A percentile compares a stretch with the other conserved stretches of the same genome.
Conservation (phyloP, 192 early-diverging fungal genomes). For the Backusella sp. region DNA sequence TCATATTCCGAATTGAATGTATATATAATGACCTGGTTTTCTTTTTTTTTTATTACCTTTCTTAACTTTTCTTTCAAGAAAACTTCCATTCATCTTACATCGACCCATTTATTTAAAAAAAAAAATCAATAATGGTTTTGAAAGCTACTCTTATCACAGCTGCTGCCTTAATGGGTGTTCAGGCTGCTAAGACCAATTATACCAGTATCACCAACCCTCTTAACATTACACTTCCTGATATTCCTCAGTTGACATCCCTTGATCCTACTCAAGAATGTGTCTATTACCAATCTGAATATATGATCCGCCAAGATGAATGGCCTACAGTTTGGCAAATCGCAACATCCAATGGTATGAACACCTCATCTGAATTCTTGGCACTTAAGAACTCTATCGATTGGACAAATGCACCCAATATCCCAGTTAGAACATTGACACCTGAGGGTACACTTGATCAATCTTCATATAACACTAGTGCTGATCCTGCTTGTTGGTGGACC, state of each 20-base stretch:
- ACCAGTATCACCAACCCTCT: conserved; percentile 9
- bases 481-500: conserved; percentile 42
- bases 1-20: not conserved
- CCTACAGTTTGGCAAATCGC: conserved; percentile 15
- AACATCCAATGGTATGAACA: conserved; percentile 18
- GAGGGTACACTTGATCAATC: conserved; percentile 22
- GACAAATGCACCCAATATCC: conserved; percentile 32
- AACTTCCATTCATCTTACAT: not conserved
- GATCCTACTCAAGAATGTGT: conserved; percentile 23
- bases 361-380: conserved; percentile 30
- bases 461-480: conserved; percentile 8
- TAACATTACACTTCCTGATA: conserved; percentile 32
- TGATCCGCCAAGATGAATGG: conserved; percentile 11
- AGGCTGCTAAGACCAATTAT: conserved; percentile 10
- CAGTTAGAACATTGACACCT: conserved; percentile 20
- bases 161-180: not conserved
- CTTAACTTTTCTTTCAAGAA: not conserved
- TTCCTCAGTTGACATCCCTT: conserved; percentile 29
- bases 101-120: not conserved
- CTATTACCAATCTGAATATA: conserved; percentile 10
- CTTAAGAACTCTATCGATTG: conserved; percentile 41
- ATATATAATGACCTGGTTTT: not conserved
- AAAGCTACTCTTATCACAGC: not conserved
- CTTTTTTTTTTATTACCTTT: not conserved
- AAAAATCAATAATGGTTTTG: not conserved